Evolutionary conservation across 179 eudicot species (phyloP).

Genomic region (Camellia oleifera): DNA sequence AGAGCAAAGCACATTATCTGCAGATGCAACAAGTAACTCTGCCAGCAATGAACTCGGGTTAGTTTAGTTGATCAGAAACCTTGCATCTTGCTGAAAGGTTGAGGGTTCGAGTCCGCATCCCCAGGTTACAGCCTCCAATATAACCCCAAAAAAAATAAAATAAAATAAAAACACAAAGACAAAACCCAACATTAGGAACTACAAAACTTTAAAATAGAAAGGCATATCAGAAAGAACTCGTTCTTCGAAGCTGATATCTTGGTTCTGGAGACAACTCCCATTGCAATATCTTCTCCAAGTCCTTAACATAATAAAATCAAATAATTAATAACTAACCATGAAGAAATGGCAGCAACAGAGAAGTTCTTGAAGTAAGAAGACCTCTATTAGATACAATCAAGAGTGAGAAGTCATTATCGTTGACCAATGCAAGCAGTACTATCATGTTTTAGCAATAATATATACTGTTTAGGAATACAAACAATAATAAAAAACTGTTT

Average conservation of each 20-base stretch:
- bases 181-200: neutral
- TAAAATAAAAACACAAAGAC: neutral
- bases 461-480: neutral
- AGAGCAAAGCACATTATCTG: neutral
- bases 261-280: slow-evolving; percentile 18
- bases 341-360: neutral
- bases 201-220: slow-evolving; percentile 1
- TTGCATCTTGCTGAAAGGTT: no score
- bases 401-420: neutral
- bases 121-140: neutral
- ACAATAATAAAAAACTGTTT: no score
- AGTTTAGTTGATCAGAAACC: no score
- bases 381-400: neutral
- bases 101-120: neutral
- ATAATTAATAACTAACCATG: neutral
- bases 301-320: slow-evolving; percentile 15
- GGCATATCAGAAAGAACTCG: slow-evolving; percentile 25
- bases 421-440: neutral
- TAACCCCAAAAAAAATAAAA: neutral
- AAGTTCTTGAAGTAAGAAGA: neutral
- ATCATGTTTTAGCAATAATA: neutral
- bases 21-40: no score
- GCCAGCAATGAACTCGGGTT: no score
- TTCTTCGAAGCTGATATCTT: slow-evolving; percentile 40
- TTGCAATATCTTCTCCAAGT: slow-evolving; percentile 22